Conservation (phyloP, 2,329 filamentous ascomycete genomes). For the Aspergillus ibericus region DNA sequence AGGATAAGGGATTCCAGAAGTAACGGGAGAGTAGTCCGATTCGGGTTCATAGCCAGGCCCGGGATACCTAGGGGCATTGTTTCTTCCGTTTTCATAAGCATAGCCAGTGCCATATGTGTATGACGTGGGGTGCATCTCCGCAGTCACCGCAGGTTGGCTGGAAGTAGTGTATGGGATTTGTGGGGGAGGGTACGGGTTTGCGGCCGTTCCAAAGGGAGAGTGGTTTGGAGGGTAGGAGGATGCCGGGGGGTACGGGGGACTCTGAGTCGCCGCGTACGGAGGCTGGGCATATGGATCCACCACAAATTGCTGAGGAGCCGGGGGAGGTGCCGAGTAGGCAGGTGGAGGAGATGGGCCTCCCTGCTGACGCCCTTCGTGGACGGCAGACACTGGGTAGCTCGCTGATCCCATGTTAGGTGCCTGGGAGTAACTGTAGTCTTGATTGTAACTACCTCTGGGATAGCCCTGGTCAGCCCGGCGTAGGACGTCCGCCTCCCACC, state of each 20-base stretch:
- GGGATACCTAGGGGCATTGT: conserved; percentile 43
- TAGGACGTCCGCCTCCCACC: conserved; percentile 50
- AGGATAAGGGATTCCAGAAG: conserved; percentile 43
- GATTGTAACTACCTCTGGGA: conserved; percentile 44
- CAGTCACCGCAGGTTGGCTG: conserved; percentile 39
- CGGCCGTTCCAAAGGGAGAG: conserved; percentile 36
- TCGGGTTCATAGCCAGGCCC: conserved; percentile 45
- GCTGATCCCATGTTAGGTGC: conserved; percentile 40
- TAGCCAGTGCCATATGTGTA: conserved; percentile 42
- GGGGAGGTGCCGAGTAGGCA: conserved; percentile 32
- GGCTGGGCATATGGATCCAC: conserved; percentile 38
- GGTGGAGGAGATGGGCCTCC: conserved; percentile 40
- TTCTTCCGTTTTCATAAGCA: conserved; percentile 39
- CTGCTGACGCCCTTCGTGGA: conserved; percentile 41
- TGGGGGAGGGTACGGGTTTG: conserved; percentile 37
- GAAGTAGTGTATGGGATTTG: conserved; percentile 36
- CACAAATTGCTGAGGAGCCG: conserved; percentile 36
- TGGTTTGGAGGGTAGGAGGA: conserved; percentile 35
- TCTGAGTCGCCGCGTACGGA: conserved; percentile 34
- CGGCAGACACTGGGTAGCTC: conserved; percentile 37
- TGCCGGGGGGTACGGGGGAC: conserved; percentile 34
- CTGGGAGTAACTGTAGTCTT: conserved; percentile 38
- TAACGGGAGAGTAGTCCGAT: conserved; percentile 42
- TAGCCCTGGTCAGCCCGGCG: conserved; percentile 43
- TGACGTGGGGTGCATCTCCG: conserved; percentile 39